These are phyloP conservation scores for Fusarium neocosmosporiellum DNA, from an alignment of 2,329 filamentous ascomycete species.

Conservation along the genomic window DNA sequence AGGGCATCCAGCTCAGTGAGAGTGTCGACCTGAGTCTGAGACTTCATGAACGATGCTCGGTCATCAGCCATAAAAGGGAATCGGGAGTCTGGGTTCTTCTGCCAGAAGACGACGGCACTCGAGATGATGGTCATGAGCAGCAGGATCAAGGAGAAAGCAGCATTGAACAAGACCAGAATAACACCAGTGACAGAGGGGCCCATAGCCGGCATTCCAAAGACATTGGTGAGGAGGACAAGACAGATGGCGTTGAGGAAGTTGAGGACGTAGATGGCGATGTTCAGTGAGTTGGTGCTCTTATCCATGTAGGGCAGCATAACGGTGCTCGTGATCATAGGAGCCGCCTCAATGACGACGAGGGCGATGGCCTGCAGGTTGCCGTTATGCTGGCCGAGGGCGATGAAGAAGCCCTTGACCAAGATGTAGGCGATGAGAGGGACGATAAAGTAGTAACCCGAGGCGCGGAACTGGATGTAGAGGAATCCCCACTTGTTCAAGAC, in stretches of 20 bases:
- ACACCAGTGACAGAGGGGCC: conserved; percentile 91
- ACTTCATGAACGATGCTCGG: conserved; percentile 97
- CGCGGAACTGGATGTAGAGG: conserved; percentile 95
- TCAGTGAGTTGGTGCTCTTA: conserved; percentile 96
- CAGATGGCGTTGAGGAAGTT: conserved; percentile 94
- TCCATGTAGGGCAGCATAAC: conserved; percentile 96
- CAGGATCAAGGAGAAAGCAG: conserved; percentile 82
- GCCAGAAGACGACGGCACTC: conserved; percentile 75
- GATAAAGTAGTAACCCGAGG: conserved; percentile 95
- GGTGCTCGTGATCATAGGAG: conserved; percentile 78
- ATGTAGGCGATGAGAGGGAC: conserved; percentile 81
- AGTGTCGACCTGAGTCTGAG: conserved; percentile 78
- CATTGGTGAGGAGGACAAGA: conserved; percentile 85
- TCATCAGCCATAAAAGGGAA: conserved; percentile 98
- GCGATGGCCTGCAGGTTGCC: conserved; percentile 84
- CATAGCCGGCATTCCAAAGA: conserved; percentile 85
- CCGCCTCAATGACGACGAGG: conserved; percentile 84
- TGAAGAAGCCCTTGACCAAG: conserved; percentile 86
- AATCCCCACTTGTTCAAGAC: conserved; percentile 98
- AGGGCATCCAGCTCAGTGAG: conserved; percentile 91
- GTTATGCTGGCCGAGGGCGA: conserved; percentile 80
- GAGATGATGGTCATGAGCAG: conserved; percentile 79
- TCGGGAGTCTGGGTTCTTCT: conserved; percentile 94
- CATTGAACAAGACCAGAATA: conserved; percentile 88
- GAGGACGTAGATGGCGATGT: conserved; percentile 88